Base-by-base conservation (phyloP, 2,329 filamentous ascomycete species). In the Cadophora gregata region DNA sequence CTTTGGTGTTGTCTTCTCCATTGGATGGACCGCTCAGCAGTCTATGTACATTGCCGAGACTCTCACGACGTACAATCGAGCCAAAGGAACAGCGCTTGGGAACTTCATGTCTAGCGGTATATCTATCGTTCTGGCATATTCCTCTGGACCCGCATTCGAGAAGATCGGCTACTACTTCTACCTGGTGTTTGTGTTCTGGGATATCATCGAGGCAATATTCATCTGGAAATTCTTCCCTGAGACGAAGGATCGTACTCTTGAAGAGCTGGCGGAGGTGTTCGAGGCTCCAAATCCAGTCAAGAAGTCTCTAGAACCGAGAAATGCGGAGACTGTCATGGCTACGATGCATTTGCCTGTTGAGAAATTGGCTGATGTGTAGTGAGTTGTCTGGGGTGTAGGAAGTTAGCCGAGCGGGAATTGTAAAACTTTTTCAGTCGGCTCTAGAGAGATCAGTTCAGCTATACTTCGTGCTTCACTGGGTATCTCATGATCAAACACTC, bases 231-330 rank as follows among this genome's bases (percentile, higher is more conserved):
- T 80, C 63, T 78, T 86, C 6, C 85, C 85, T 0, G 85, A 87
- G 73, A 87, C 85, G 4, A 86, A 86, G 73, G 83, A 83, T 45
- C 78, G 82, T 21, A 84, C 82, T 1, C 78, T 86, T 4, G 85
- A 87, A 71, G 82, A 83, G 50, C 82, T 86, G 77, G 84, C 86
- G 66, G 79, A 79, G 5, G 78, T 86, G 4, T 86, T 86, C 83
- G 81, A 79, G 19, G 80, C 81, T 0, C 76, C 73, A 2, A 79
- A 83, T 70, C 81, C 81, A 0, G 81, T 83, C 7, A 80, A 79
- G 75, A 71, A 67, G 42, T 73, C 72, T 67, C 65, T 74, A 31
- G 69, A 74, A 33, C 70, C 68, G 59, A 69, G 81, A 59, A 79
- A 74, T 68, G 79, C 80, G 0, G 75, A 77, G 66, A 83, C 81